A percentile compares a stretch with the other conserved stretches of the same genome.
Conservation (phyloP, 129 eudicot species). For the Calendula officinalis region DNA sequence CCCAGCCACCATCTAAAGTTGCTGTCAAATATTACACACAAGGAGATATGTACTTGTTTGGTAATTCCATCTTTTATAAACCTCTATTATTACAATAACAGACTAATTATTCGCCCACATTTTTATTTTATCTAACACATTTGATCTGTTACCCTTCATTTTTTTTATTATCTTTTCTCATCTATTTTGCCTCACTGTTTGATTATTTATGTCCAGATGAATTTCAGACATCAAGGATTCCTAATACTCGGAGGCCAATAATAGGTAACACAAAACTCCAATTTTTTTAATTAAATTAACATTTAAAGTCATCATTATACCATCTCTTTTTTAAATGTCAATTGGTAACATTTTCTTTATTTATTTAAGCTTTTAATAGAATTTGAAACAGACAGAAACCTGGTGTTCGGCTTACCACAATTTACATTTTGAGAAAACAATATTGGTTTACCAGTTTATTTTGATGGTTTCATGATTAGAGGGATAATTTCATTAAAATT, state of each 20-base stretch:
- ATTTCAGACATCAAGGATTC: too few species aligned
- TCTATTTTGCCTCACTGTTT: not conserved
- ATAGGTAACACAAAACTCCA: too few species aligned
- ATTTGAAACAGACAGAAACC: too few species aligned
- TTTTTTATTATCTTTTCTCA: not conserved
- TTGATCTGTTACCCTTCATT: not conserved
- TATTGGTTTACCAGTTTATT: too few species aligned
- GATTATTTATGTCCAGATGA: not conserved
- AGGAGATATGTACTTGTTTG: slow-evolving; percentile 62
- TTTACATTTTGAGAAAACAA: too few species aligned
- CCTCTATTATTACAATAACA: too few species aligned
- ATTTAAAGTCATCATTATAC: not conserved
- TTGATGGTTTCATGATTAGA: not conserved
- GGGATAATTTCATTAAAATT: too few species aligned
- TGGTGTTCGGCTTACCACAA: not conserved
- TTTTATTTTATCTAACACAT: too few species aligned
- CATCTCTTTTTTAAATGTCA: not conserved
- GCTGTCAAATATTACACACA: slow-evolving; percentile 88
- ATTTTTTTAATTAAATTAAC: not conserved
- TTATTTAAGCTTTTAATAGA: not conserved
- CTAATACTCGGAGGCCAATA: too few species aligned
- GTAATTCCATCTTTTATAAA: slow-evolving; percentile 39
- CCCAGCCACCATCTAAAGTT: slow-evolving; percentile 70
- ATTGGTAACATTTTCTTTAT: not conserved
- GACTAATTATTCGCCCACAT: too few species aligned